A percentile compares a stretch with the other conserved stretches of the same genome.
Conservation (phyloP, 2,329 filamentous ascomycete genomes). For the Penicillium sp. region DNA sequence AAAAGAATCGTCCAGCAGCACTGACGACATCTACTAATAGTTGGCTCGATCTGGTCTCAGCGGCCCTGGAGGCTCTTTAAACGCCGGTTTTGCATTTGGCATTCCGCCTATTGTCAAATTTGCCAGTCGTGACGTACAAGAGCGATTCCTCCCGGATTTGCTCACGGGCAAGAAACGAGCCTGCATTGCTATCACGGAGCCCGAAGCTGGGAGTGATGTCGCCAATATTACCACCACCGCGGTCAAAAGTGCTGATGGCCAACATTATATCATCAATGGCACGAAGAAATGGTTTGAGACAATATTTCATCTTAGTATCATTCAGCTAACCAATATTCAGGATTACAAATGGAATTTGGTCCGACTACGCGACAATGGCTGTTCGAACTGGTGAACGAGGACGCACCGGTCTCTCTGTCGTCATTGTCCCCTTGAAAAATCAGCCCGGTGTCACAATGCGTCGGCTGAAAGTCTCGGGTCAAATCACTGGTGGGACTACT, state of each 20-base stretch:
- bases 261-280: constrained; percentile 66
- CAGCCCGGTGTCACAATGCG: constrained; percentile 63
- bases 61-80: constrained; percentile 60
- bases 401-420: constrained; percentile 56
- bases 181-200: constrained; percentile 76
- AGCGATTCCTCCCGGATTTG: constrained; percentile 61
- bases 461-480: constrained; percentile 60
- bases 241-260: constrained; percentile 55
- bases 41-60: constrained; percentile 60
- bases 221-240: constrained; percentile 67
- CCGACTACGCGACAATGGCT: constrained; percentile 63
- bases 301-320: background rate
- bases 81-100: constrained; percentile 66
- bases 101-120: constrained; percentile 67
- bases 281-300: constrained; percentile 63
- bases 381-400: constrained; percentile 66
- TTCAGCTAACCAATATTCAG: constrained; percentile 24
- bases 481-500: constrained; percentile 61
- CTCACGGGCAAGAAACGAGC: constrained; percentile 59
- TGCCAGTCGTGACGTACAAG: constrained; percentile 56
- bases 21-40: constrained; percentile 27
- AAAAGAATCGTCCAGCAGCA: background rate
- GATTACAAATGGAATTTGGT: constrained; percentile 68
- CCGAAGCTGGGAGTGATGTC: constrained; percentile 67
- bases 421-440: constrained; percentile 65